phyloP scores from a whole-genome alignment of 176 grass and related monocot genomes.

The Eremochloa ophiuroides region DNA sequence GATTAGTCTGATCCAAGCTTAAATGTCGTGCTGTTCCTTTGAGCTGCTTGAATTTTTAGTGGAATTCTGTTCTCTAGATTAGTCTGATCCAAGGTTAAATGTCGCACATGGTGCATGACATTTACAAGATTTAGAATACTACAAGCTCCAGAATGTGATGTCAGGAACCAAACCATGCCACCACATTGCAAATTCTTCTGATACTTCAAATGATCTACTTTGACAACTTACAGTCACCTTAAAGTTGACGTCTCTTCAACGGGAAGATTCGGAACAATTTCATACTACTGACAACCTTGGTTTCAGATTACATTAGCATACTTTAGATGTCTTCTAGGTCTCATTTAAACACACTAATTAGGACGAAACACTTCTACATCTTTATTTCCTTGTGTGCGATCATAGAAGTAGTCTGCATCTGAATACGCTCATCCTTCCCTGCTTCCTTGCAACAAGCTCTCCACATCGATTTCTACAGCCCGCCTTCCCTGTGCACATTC shows the following conservation, averaged over 20 bases:
- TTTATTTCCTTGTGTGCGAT: background rate
- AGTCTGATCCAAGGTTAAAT: background rate
- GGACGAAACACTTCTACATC: background rate
- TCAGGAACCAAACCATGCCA: background rate
- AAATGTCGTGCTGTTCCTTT: too few species aligned
- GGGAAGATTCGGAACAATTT: background rate
- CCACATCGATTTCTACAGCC: slow-evolving; percentile 42
- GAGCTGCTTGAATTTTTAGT: too few species aligned
- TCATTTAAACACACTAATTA: background rate
- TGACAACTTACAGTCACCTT: background rate
- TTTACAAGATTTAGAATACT: background rate
- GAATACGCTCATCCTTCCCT: slow-evolving; percentile 5
- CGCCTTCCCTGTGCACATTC: slow-evolving; percentile 21
- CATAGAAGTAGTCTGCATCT: background rate
- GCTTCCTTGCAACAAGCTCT: slow-evolving; percentile 59
- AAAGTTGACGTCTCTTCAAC: background rate
- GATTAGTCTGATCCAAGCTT: background rate
- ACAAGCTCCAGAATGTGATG: background rate
- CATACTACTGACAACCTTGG: background rate
- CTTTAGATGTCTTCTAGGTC: background rate
- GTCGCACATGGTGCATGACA: background rate
- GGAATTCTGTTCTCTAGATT: background rate
- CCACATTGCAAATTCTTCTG: background rate
- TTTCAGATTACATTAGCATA: background rate
- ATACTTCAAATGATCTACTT: background rate